These are phyloP conservation scores for Colletotrichum truncatum DNA, from an alignment of 2,329 filamentous ascomycete genomes.

Conservation along the genomic window DNA sequence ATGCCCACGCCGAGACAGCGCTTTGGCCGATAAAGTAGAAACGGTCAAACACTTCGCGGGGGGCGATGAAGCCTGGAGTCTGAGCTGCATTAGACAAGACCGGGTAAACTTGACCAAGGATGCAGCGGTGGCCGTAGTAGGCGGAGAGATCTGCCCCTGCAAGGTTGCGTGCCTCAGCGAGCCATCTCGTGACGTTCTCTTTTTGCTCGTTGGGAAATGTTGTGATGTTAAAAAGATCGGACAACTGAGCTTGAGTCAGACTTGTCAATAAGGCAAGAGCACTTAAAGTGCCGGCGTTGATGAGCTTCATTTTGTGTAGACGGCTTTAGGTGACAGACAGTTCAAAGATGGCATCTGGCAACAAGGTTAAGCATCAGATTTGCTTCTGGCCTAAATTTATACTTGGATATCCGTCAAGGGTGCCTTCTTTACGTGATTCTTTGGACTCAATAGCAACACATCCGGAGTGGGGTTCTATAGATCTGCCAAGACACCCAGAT, in stretches of 20 bases:
- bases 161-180: neutral
- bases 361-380: too few relatives aligned
- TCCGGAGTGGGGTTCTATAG: neutral
- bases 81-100: neutral
- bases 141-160: conserved; percentile 1
- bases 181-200: conserved; percentile 13
- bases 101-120: conserved; percentile 18
- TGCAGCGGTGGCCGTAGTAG: conserved; percentile 21
- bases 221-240: conserved; percentile 9
- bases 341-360: neutral
- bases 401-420: neutral
- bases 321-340: neutral
- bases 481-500: neutral
- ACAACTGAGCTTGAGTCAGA: neutral
- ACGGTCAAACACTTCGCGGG: conserved; percentile 33
- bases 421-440: neutral
- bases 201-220: conserved; percentile 22
- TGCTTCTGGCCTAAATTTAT: neutral
- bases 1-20: conserved; percentile 36
- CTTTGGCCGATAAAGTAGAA: conserved; percentile 36
- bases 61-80: conserved; percentile 31
- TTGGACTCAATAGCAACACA: neutral
- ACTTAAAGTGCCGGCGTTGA: neutral
- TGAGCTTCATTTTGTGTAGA: neutral
- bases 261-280: neutral